Evolutionary conservation across 2,329 filamentous ascomycete species (phyloP).

Genomic region (Penicillium polonicum): DNA sequence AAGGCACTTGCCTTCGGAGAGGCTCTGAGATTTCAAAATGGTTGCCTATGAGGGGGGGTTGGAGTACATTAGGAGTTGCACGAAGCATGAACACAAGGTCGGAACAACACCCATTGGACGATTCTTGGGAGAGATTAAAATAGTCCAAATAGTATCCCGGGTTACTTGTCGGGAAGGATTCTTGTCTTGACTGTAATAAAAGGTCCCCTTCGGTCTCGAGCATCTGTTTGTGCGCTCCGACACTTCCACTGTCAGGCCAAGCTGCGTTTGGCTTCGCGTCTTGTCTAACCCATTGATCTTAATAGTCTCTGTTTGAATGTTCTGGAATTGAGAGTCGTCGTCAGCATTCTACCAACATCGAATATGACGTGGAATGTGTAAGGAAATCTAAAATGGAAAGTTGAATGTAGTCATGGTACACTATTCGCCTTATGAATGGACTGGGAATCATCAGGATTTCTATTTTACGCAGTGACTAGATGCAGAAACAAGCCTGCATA

Average conservation of each 20-base stretch:
- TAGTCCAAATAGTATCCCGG: neutral
- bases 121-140: conserved; percentile 11
- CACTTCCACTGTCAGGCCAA: conserved; percentile 7
- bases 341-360: neutral
- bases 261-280: neutral
- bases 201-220: conserved; percentile 3
- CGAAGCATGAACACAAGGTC: conserved; percentile 10
- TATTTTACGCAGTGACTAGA: neutral
- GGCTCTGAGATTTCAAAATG: neutral
- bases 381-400: neutral
- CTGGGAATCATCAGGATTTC: neutral
- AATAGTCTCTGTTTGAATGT: neutral
- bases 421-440: neutral
- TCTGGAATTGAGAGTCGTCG: neutral
- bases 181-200: conserved; percentile 7
- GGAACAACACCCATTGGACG: conserved; percentile 19
- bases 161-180: conserved; percentile 5
- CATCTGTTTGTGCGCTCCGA: conserved; percentile 16
- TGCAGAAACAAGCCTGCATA: neutral
- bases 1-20: neutral
- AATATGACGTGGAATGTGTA: neutral
- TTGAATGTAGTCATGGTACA: no score
- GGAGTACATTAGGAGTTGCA: conserved; percentile 4
- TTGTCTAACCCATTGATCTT: neutral
- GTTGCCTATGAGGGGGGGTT: neutral